These are phyloP conservation scores for Penicillium cinerascens DNA, from an alignment of 495 filamentous ascomycete species.

Conservation along the genomic window DNA sequence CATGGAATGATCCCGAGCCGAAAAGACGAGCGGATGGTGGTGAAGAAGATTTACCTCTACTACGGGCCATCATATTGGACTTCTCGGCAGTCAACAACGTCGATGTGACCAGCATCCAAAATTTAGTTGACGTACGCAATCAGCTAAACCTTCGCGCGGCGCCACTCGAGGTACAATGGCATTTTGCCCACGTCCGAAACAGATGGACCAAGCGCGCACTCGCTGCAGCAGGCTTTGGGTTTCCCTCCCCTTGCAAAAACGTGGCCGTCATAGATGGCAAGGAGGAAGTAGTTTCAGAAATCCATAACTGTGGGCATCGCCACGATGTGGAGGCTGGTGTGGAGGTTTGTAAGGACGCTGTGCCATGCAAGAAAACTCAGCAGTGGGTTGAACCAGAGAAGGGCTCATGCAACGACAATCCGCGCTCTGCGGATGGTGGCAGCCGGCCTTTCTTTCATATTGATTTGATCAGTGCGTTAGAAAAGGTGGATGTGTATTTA, in stretches of 20 bases:
- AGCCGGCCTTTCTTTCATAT: slow-evolving; percentile 75
- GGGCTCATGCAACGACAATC: not conserved
- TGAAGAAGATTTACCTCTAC: slow-evolving; percentile 58
- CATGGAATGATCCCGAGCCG: slow-evolving; percentile 91
- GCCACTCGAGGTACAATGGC: slow-evolving; percentile 85
- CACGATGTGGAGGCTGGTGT: not conserved
- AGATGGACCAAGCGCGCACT: slow-evolving; percentile 94
- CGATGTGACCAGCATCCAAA: slow-evolving; percentile 86
- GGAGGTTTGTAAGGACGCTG: not conserved
- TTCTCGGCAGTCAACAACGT: slow-evolving; percentile 93
- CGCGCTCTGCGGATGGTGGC: slow-evolving; percentile 34
- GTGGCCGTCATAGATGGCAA: slow-evolving; percentile 27
- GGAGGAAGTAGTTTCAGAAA: slow-evolving; percentile 11
- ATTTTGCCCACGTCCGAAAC: slow-evolving; percentile 87
- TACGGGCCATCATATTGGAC: slow-evolving; percentile 89
- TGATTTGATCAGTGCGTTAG: slow-evolving; percentile 82
- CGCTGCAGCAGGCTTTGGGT: slow-evolving; percentile 82
- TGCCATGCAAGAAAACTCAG: not conserved
- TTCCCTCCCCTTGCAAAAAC: slow-evolving; percentile 32
- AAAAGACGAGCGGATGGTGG: slow-evolving; percentile 33
- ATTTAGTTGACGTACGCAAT: slow-evolving; percentile 92
- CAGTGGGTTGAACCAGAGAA: not conserved
- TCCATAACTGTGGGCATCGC: slow-evolving; percentile 52
- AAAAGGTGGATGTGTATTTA: slow-evolving; percentile 51
- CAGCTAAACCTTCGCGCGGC: slow-evolving; percentile 82